Evolutionary conservation across 1,284 basidiomycete species (phyloP).

Genomic region (Bjerkandera adusta): DNA sequence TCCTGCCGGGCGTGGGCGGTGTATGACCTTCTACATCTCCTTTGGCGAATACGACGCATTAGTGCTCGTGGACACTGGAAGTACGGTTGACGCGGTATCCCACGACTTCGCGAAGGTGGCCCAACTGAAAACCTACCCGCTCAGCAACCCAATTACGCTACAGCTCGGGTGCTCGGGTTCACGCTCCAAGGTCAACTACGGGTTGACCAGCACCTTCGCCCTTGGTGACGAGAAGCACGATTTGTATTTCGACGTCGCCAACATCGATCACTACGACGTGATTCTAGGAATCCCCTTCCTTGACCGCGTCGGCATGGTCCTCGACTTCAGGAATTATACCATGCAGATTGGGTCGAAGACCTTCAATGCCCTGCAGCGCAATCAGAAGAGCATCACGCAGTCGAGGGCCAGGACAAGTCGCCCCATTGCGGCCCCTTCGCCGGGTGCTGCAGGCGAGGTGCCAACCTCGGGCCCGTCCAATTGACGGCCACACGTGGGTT

Average conservation of each 20-base stretch:
- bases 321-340: conserved; percentile 25
- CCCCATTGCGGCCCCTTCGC: no score
- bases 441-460: no score
- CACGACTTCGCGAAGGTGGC: conserved; percentile 5
- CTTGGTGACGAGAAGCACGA: conserved; percentile 2
- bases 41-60: not conserved
- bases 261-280: conserved; percentile 31
- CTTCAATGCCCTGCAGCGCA: conserved; percentile 3
- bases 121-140: not conserved
- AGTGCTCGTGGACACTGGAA: not conserved
- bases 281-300: conserved; percentile 32
- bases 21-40: not conserved
- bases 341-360: conserved; percentile 12
- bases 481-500: no score
- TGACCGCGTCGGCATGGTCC: conserved; percentile 17
- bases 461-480: no score
- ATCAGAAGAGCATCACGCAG: not conserved
- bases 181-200: conserved; percentile 24
- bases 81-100: conserved; percentile 25
- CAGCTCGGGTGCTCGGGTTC: conserved; percentile 27
- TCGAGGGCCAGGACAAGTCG: not conserved
- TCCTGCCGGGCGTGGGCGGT: not conserved
- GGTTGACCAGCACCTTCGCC: conserved; percentile 4
- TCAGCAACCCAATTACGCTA: conserved; percentile 19
- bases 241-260: conserved; percentile 28